Evolutionary conservation across 768 basidiomycete genomes (phyloP).

Genomic region (Psilocybe subaeruginosa): DNA sequence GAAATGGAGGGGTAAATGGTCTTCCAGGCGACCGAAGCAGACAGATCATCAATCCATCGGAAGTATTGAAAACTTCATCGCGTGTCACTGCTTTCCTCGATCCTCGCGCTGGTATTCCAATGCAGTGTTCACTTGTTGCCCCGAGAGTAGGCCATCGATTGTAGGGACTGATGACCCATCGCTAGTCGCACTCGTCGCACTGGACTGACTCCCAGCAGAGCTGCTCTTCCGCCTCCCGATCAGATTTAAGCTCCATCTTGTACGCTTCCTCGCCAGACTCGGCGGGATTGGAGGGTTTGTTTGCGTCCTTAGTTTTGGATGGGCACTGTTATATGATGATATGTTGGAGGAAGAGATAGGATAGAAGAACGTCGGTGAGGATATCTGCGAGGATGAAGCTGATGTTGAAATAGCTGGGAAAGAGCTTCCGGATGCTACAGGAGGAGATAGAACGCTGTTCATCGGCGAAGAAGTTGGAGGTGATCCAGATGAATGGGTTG

Average conservation of each 20-base stretch:
- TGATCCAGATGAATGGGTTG: slow-evolving; percentile 11
- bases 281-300: slow-evolving; percentile 20
- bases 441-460: background rate
- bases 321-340: background rate
- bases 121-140: background rate
- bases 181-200: background rate
- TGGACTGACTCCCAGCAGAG: background rate
- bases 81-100: background rate
- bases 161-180: background rate
- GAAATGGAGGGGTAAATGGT: no score
- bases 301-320: slow-evolving; percentile 19
- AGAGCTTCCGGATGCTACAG: background rate
- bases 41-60: background rate
- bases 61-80: background rate
- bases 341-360: background rate
- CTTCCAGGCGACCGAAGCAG: no score
- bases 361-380: background rate
- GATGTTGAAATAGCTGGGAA: slow-evolving; percentile 5
- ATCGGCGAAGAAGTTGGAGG: background rate
- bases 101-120: background rate
- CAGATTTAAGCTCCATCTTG: slow-evolving; percentile 18
- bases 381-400: background rate
- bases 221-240: slow-evolving; percentile 14
- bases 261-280: slow-evolving; percentile 18
- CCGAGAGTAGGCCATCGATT: background rate